Conservation (phyloP, 2,329 filamentous ascomycete species). For the Pezicula neosporulosa region DNA sequence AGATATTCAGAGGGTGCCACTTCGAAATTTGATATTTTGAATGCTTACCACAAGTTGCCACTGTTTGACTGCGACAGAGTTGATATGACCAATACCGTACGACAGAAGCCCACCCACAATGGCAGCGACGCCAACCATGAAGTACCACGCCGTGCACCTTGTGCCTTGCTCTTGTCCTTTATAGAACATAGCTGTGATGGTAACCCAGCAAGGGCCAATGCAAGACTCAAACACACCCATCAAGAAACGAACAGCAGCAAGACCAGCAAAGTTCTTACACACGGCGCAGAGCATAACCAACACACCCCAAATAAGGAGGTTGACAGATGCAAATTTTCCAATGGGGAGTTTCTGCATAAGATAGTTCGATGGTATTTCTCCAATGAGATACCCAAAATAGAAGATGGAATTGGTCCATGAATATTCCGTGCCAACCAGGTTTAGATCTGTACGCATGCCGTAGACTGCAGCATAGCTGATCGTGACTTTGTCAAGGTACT, state of each 20-base stretch:
- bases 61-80: conserved; percentile 17
- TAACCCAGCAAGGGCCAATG: conserved; percentile 63
- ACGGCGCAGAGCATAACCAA: conserved; percentile 57
- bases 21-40: conserved; percentile 22
- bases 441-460: conserved; percentile 50
- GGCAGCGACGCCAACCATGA: background rate
- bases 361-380: conserved; percentile 46
- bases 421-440: conserved; percentile 46
- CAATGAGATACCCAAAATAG: conserved; percentile 28
- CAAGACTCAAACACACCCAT: conserved; percentile 64
- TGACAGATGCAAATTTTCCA: conserved; percentile 47
- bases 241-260: conserved; percentile 60
- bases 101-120: background rate
- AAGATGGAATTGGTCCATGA: conserved; percentile 42
- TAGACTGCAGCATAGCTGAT: conserved; percentile 53
- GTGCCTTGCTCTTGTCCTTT: conserved; percentile 55
- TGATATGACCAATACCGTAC: conserved; percentile 15
- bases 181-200: conserved; percentile 55
- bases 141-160: background rate
- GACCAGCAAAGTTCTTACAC: conserved; percentile 52
- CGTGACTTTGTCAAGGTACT: conserved; percentile 36
- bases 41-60: conserved; percentile 35
- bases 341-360: conserved; percentile 48
- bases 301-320: conserved; percentile 44
- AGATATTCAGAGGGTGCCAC: conserved; percentile 30